Evolutionary conservation across 2,329 filamentous ascomycete genomes (phyloP).

Genomic region (Colletotrichum tamarilloi): DNA sequence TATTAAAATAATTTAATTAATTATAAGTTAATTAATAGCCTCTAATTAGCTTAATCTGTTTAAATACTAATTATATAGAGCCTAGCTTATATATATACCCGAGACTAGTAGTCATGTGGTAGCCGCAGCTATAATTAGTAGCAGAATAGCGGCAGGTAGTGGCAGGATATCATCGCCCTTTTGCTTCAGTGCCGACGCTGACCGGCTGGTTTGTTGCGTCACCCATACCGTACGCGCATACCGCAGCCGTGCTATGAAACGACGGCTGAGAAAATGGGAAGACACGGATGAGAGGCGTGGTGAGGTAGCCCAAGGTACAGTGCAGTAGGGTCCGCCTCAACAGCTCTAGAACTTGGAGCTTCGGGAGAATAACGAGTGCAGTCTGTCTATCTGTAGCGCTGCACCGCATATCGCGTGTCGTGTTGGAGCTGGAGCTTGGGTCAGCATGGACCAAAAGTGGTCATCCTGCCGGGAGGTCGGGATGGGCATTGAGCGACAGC

Average conservation of each 20-base stretch:
- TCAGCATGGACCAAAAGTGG: constrained; percentile 4
- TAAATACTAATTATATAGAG: no score
- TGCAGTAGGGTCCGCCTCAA: constrained; percentile 8
- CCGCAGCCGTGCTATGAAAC: constrained; percentile 17
- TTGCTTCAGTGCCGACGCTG: constrained; percentile 31
- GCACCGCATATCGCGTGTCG: background rate
- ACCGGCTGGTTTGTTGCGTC: constrained; percentile 34
- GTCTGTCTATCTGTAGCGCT: no score
- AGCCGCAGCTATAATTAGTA: no score
- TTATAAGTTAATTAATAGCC: no score
- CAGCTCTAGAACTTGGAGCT: background rate
- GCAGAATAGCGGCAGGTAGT: no score
- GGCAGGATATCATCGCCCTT: no score
- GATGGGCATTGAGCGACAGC: constrained; percentile 27
- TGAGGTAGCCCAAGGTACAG: constrained; percentile 13
- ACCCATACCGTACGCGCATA: constrained; percentile 14
- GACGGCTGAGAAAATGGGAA: constrained; percentile 4
- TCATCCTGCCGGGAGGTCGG: constrained; percentile 13
- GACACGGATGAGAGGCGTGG: background rate
- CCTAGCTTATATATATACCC: no score
- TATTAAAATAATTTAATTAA: no score
- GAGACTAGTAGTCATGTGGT: no score
- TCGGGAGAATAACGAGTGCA: background rate
- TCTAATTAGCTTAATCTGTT: no score
- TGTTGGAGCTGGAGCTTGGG: constrained; percentile 28